Evolutionary conservation across 768 basidiomycete genomes (phyloP).

Genomic region (Zangia roseola): DNA sequence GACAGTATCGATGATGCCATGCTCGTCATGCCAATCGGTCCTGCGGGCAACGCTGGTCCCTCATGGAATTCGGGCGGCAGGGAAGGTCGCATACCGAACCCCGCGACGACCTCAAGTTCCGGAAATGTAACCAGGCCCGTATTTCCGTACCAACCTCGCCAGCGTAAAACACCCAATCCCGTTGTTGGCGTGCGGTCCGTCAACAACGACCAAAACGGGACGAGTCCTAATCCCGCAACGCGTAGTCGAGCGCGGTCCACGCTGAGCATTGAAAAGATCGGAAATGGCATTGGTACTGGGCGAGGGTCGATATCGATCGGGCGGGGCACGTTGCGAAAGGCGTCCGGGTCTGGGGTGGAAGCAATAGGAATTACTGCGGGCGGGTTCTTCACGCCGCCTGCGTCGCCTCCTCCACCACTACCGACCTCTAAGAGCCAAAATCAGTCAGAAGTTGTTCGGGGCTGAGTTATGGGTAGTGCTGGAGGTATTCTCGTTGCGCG

Average conservation of each 20-base stretch:
- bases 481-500: background rate
- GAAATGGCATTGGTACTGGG: conserved; percentile 31
- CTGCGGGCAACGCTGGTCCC: conserved; percentile 22
- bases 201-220: conserved; percentile 30
- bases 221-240: conserved; percentile 30
- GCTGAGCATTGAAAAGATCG: conserved; percentile 58
- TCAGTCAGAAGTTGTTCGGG: background rate
- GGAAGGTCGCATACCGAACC: conserved; percentile 13
- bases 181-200: conserved; percentile 33
- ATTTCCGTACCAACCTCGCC: conserved; percentile 40
- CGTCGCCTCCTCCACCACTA: conserved; percentile 29
- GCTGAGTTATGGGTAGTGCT: background rate
- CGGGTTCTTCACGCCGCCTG: conserved; percentile 72
- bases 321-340: conserved; percentile 58
- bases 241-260: conserved; percentile 52
- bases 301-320: conserved; percentile 68
- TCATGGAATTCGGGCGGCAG: conserved; percentile 6
- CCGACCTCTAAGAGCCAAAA: conserved; percentile 6
- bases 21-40: conserved; percentile 71
- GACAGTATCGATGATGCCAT: conserved; percentile 76
- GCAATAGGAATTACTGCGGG: conserved; percentile 72
- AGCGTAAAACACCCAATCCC: conserved; percentile 33
- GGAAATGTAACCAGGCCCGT: conserved; percentile 7
- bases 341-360: conserved; percentile 71
- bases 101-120: conserved; percentile 26